A percentile compares a stretch with the other conserved stretches of the same genome.
These are phyloP conservation scores for Ascochyta clinopodiicola DNA, from an alignment of 2,329 filamentous ascomycete species.

Conservation along the genomic window DNA sequence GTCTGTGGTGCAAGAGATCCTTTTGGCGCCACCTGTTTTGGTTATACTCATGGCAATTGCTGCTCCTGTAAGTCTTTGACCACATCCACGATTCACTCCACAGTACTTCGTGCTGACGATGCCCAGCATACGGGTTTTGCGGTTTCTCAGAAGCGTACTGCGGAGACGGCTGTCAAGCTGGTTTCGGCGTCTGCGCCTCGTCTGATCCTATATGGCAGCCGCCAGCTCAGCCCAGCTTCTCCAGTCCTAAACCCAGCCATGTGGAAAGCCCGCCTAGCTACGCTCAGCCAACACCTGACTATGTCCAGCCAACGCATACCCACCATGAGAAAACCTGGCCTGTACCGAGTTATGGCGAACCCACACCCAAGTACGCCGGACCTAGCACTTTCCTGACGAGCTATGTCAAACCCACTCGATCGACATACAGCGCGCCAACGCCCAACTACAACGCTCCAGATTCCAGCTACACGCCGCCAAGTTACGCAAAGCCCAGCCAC, in stretches of 20 bases:
- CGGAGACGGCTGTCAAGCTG: slow-evolving; percentile 9
- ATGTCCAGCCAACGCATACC: not conserved
- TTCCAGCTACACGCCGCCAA: not conserved
- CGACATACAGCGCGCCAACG: not conserved
- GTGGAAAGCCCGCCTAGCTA: not conserved
- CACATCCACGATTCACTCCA: not conserved
- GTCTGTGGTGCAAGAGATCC: slow-evolving; percentile 9
- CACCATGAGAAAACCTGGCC: slow-evolving; percentile 1
- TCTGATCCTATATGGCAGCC: not conserved
- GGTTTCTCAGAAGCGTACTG: slow-evolving; percentile 8
- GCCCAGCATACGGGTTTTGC: slow-evolving; percentile 7
- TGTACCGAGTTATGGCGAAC: not conserved
- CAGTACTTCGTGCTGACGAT: not conserved
- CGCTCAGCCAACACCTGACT: not conserved
- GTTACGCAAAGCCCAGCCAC: not conserved
- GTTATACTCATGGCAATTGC: slow-evolving; percentile 13
- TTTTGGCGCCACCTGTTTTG: slow-evolving; percentile 6
- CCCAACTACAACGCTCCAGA: not conserved
- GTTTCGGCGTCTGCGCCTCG: slow-evolving; percentile 5
- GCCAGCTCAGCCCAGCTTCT: not conserved
- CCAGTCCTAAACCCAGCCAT: not conserved
- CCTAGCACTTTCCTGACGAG: not conserved
- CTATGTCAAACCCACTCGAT: not conserved
- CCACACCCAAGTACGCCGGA: not conserved
- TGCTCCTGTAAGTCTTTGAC: slow-evolving; percentile 13